phyloP scores from a whole-genome alignment of 2,329 filamentous ascomycete species.

The Chrysoporthe austroafricana region DNA sequence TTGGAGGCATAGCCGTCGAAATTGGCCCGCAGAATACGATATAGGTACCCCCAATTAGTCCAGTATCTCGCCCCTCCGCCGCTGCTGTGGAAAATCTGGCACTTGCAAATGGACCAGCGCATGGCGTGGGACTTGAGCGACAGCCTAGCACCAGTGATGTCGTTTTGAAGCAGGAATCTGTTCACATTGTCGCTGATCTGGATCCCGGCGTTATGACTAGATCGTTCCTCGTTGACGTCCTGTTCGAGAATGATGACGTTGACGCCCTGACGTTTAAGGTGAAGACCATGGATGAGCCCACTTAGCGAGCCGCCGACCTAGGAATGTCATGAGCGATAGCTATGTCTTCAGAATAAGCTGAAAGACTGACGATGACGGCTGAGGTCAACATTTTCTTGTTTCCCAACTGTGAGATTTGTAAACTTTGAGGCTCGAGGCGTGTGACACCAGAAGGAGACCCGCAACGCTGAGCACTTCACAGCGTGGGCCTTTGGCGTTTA shows the following conservation, averaged over 20 bases:
- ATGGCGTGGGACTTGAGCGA: conserved; percentile 23
- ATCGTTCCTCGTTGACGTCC: conserved; percentile 39
- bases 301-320: conserved; percentile 43
- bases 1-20: conserved; percentile 41
- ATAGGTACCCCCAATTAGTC: conserved; percentile 47
- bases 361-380: background rate
- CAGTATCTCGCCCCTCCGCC: conserved; percentile 37
- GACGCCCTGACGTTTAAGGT: conserved; percentile 41
- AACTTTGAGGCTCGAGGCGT: background rate
- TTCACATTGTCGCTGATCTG: conserved; percentile 40
- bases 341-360: background rate
- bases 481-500: too few relatives aligned
- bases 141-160: conserved; percentile 34
- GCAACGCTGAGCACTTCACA: background rate
- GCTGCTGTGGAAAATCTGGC: conserved; percentile 17
- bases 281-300: conserved; percentile 39
- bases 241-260: conserved; percentile 44
- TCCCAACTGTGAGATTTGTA: background rate
- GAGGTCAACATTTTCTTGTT: background rate
- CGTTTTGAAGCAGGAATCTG: conserved; percentile 40
- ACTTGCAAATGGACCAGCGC: conserved; percentile 29
- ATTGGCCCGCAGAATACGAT: conserved; percentile 44
- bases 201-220: conserved; percentile 46
- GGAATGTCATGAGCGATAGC: background rate
- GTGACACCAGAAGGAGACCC: background rate